Evolutionary conservation across 2,329 filamentous ascomycete species (phyloP).

Genomic region (Colletotrichum theobromicola): DNA sequence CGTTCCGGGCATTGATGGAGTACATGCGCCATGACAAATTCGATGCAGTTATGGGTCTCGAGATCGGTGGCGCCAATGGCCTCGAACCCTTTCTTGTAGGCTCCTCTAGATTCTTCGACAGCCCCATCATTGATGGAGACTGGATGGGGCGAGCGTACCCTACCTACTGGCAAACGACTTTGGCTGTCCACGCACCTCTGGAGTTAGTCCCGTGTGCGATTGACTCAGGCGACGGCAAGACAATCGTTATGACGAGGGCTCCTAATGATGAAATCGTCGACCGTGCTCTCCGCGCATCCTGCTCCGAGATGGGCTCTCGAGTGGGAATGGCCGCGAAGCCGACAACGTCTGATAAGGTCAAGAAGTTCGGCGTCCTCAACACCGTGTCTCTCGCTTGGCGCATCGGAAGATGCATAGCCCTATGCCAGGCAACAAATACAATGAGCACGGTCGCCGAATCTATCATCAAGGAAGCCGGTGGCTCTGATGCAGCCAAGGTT

Average conservation of each 20-base stretch:
- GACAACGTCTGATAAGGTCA: constrained; percentile 22
- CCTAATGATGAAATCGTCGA: constrained; percentile 30
- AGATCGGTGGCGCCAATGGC: constrained; percentile 71
- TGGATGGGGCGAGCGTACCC: constrained; percentile 64
- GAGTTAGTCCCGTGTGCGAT: constrained; percentile 48
- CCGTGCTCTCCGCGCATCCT: constrained; percentile 42
- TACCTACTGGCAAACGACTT: constrained; percentile 58
- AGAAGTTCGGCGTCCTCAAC: constrained; percentile 22
- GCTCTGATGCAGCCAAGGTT: constrained; percentile 55
- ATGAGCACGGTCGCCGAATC: constrained; percentile 60
- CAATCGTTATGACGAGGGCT: constrained; percentile 47
- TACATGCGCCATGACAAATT: constrained; percentile 33
- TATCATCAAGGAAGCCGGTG: constrained; percentile 64
- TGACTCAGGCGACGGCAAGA: constrained; percentile 48
- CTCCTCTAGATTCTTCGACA: constrained; percentile 54
- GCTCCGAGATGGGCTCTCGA: constrained; percentile 38
- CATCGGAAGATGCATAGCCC: constrained; percentile 3
- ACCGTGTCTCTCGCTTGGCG: constrained; percentile 19
- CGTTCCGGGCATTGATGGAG: constrained; percentile 41
- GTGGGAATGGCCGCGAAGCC: constrained; percentile 20
- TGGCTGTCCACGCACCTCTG: constrained; percentile 44
- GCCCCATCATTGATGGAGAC: constrained; percentile 58
- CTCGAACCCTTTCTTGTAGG: constrained; percentile 63
- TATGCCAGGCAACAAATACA: constrained; percentile 39
- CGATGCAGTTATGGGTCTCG: constrained; percentile 48